phyloP scores from a whole-genome alignment of 192 early-diverging fungal species.

The Kappamyces sp. region DNA sequence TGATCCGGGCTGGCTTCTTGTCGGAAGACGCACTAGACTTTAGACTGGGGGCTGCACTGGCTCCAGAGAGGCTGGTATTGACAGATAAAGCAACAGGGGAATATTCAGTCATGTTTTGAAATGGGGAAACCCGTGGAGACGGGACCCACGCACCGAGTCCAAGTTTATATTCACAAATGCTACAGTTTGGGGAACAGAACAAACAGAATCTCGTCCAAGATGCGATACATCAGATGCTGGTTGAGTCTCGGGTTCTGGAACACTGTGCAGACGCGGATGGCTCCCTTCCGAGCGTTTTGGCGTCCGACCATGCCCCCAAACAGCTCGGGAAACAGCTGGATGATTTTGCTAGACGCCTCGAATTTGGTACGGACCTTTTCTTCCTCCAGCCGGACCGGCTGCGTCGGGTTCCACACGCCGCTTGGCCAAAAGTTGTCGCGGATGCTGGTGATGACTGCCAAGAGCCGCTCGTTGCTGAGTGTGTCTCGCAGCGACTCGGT shows the following conservation, averaged over 20 bases:
- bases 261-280: conserved; percentile 56
- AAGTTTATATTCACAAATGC: too few relatives aligned
- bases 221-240: conserved; percentile 66
- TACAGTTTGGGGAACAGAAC: conserved; percentile 64
- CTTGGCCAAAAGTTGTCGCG: conserved; percentile 50
- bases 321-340: conserved; percentile 38
- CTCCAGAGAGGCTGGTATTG: too few relatives aligned
- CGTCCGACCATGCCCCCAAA: conserved; percentile 75
- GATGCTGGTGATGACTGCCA: conserved; percentile 7
- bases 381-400: conserved; percentile 34
- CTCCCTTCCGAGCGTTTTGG: conserved; percentile 74
- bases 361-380: conserved; percentile 31
- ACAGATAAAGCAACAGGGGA: too few relatives aligned
- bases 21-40: too few relatives aligned
- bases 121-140: too few relatives aligned
- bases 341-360: conserved; percentile 22
- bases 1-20: too few relatives aligned
- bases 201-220: conserved; percentile 68
- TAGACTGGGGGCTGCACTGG: too few relatives aligned
- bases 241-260: conserved; percentile 76
- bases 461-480: not conserved
- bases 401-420: conserved; percentile 23
- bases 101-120: too few relatives aligned
- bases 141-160: too few relatives aligned
- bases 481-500: conserved; percentile 24